phyloP scores from a whole-genome alignment of 768 basidiomycete species.

The Ramaria sp. region DNA sequence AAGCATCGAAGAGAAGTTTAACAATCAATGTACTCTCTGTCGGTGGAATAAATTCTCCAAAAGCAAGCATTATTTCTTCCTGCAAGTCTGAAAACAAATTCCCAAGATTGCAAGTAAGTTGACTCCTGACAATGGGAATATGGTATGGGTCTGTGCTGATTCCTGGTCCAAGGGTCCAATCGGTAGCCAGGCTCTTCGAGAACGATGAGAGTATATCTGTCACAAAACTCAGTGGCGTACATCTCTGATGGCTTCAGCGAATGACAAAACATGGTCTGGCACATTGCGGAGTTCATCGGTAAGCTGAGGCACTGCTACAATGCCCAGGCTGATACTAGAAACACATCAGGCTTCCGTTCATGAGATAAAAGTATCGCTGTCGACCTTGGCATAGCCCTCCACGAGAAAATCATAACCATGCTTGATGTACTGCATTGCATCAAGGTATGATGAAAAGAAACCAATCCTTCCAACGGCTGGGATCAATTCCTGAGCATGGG shows the following conservation, averaged over 20 bases:
- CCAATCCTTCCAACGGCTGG: conserved; percentile 1
- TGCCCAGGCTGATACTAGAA: too few species aligned
- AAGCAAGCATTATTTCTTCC: neutral
- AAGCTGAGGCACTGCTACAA: neutral
- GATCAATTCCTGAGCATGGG: neutral
- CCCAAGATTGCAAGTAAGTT: conserved; percentile 3
- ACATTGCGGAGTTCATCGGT: conserved; percentile 5
- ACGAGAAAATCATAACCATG: conserved; percentile 17
- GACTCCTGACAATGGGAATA: neutral
- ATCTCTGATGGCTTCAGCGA: neutral
- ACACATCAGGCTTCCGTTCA: too few species aligned
- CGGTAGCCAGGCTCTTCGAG: neutral
- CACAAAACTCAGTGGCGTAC: neutral
- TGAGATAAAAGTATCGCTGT: too few species aligned
- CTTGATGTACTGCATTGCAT: conserved; percentile 12
- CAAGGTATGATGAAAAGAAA: conserved; percentile 8
- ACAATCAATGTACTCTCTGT: neutral
- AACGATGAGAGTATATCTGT: neutral
- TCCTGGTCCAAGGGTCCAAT: neutral
- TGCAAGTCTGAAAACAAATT: neutral
- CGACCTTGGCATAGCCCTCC: conserved; percentile 6
- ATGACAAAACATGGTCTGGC: conserved; percentile 8
- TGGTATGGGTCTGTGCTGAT: neutral
- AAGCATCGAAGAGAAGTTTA: too few species aligned
- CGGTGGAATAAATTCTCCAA: neutral